Conservation (phyloP, 192 early-diverging fungal species). For the Mortierella hygrophila region DNA sequence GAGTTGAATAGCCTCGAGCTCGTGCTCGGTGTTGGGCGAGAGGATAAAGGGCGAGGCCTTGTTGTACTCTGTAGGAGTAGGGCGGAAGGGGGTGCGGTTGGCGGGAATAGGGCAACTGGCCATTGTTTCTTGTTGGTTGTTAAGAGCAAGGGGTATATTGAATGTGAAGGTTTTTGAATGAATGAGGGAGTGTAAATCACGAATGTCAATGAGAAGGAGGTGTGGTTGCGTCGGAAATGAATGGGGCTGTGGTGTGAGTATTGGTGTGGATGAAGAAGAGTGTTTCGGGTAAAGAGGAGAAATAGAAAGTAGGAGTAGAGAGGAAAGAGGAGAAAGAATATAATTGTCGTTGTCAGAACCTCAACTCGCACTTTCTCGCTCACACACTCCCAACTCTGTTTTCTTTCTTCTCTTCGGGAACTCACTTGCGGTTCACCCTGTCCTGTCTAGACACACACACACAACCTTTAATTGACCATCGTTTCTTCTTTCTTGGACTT, state of each 20-base stretch:
- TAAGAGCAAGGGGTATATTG: neutral
- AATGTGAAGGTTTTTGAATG: neutral
- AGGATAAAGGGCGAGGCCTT: slow-evolving; percentile 47
- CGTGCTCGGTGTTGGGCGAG: slow-evolving; percentile 44
- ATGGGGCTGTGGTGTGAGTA: neutral
- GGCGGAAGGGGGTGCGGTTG: neutral
- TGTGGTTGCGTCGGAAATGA: too few species aligned
- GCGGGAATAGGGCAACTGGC: neutral
- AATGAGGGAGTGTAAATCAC: too few species aligned
- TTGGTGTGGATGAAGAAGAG: neutral
- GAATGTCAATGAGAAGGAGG: too few species aligned
- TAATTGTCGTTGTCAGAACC: neutral
- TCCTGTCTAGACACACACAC: neutral
- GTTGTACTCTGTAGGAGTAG: neutral
- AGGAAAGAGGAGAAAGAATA: neutral
- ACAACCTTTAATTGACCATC: neutral
- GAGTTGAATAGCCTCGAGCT: slow-evolving; percentile 36
- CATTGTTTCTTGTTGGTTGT: neutral
- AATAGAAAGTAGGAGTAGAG: neutral
- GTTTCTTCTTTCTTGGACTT: neutral
- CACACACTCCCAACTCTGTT: neutral
- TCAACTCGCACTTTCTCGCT: neutral
- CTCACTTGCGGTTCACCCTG: neutral
- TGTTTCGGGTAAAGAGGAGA: neutral
- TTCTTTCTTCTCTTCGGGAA: neutral